Base-by-base conservation (phyloP, 1,139 yeast genomes). In the Blastobotrys proliferans region DNA sequence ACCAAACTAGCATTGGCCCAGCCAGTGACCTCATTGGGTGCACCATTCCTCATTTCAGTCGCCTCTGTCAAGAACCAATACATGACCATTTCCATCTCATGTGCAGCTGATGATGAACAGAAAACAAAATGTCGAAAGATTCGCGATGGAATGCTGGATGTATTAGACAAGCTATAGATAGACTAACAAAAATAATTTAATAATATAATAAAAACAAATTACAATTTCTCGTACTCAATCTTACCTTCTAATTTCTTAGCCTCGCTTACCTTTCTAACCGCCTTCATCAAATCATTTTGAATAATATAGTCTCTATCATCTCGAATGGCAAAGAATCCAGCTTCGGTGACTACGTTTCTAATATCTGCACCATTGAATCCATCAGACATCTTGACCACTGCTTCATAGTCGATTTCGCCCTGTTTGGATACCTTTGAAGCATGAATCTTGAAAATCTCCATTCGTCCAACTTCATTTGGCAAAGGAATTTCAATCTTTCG, bases 361-460 rank as follows among this genome's bases (percentile, higher is more conserved):
- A 94, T 83, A 74, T 94, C 99, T 5, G 98, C 98, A 68, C 99
- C 99, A 66, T 94, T 94, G 69, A 94, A 92, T 1, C 98, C 98
- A 67, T 94, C 98, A 66, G 94, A 83, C 97, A 92, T 88, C 69
- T 92, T 90, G 30, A 92, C 97, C 31, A 88, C 84, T 17, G 97
- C 95, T 68, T 94, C 98, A 57, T 86, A 88, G 69, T 94, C 98
- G 65, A 94, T 84, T 56, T 94, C 98, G 48, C 98, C 99, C 52
- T 81, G 85, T 64, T 92, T 92, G 48, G 84, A 76, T 41, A 94
- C 94, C 51, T 82, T 79, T 16, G 87, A 65, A 1, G 96, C 81
- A 65, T 94, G 98, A 60, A 94, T 92, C 68, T 94, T 94, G 72
- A 90, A 88, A 56, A 94, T 83, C 63, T 92, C 97, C 52, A 90